These are phyloP conservation scores for Mycosarcoma mackinlayi DNA, from an alignment of 1,284 basidiomycete genomes.

Conservation along the genomic window DNA sequence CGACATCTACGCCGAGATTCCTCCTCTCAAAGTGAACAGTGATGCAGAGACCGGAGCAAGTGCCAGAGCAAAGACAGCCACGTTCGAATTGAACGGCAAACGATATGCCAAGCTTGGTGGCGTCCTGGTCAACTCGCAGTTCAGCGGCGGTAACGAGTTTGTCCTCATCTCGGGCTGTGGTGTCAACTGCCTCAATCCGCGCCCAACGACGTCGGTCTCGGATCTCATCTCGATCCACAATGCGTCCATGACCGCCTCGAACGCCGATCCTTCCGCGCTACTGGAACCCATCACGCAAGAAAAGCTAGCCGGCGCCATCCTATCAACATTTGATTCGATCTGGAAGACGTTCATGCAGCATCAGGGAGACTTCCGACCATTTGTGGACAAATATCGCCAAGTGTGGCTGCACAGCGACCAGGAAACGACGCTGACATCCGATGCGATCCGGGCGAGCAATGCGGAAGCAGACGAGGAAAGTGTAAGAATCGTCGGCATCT, in stretches of 20 bases:
- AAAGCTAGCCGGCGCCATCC: conserved; percentile 79
- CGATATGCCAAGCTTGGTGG: conserved; percentile 71
- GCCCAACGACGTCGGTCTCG: conserved; percentile 83
- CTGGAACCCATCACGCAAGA: conserved; percentile 76
- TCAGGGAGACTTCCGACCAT: conserved; percentile 63
- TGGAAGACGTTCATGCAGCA: conserved; percentile 79
- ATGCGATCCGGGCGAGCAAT: conserved; percentile 20
- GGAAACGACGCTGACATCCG: conserved; percentile 27
- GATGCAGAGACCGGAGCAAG: conserved; percentile 41
- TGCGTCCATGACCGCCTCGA: conserved; percentile 74
- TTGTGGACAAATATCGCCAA: conserved; percentile 74
- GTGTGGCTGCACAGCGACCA: conserved; percentile 85
- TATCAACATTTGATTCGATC: conserved; percentile 81
- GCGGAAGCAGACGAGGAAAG: conserved; percentile 40
- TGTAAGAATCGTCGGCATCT: conserved; percentile 87
- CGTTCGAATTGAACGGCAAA: conserved; percentile 49
- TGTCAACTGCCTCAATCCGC: conserved; percentile 84
- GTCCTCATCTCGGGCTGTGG: conserved; percentile 87
- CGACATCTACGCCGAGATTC: conserved; percentile 84
- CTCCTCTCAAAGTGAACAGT: conserved; percentile 67
- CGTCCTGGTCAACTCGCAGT: conserved; percentile 89
- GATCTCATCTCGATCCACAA: conserved; percentile 73
- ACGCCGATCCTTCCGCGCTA: conserved; percentile 61
- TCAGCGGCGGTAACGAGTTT: conserved; percentile 76
- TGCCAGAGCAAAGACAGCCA: conserved; percentile 70